Evolutionary conservation across 768 basidiomycete species (phyloP).

Genomic region (Suillus subluteus): DNA sequence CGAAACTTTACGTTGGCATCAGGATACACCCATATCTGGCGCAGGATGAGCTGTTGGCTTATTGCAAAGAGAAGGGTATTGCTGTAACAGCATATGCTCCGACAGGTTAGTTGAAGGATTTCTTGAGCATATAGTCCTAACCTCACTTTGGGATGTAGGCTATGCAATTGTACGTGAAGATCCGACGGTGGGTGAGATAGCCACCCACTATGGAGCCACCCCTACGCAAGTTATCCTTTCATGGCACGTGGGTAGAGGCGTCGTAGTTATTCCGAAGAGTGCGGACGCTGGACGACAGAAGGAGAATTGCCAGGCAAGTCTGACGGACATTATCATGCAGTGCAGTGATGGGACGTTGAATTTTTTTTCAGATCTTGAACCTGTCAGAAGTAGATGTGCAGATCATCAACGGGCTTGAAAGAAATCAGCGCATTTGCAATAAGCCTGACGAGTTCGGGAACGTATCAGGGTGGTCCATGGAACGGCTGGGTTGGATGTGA

Average conservation of each 20-base stretch:
- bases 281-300: slow-evolving; percentile 26
- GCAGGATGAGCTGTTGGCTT: slow-evolving; percentile 33
- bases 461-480: slow-evolving; percentile 44
- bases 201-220: slow-evolving; percentile 29
- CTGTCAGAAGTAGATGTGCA: slow-evolving; percentile 44
- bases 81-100: slow-evolving; percentile 37
- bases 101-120: slow-evolving; percentile 23
- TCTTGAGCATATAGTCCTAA: background rate
- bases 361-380: slow-evolving; percentile 38
- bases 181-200: slow-evolving; percentile 30
- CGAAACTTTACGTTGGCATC: slow-evolving; percentile 19
- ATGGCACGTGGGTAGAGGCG: slow-evolving; percentile 37
- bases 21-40: slow-evolving; percentile 38
- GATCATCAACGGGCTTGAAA: slow-evolving; percentile 44
- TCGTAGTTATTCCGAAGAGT: slow-evolving; percentile 35
- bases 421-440: slow-evolving; percentile 43
- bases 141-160: slow-evolving; percentile 21
- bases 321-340: slow-evolving; percentile 32
- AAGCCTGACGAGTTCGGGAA: slow-evolving; percentile 36
- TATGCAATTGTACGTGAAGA: slow-evolving; percentile 33
- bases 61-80: slow-evolving; percentile 35
- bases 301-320: slow-evolving; percentile 26
- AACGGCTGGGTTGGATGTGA: slow-evolving; percentile 42
- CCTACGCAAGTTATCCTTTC: slow-evolving; percentile 35
- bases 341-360: slow-evolving; percentile 11